These are phyloP conservation scores for Oryza glumipatula DNA, from an alignment of 176 grass and related monocot genomes.

Conservation along the genomic window DNA sequence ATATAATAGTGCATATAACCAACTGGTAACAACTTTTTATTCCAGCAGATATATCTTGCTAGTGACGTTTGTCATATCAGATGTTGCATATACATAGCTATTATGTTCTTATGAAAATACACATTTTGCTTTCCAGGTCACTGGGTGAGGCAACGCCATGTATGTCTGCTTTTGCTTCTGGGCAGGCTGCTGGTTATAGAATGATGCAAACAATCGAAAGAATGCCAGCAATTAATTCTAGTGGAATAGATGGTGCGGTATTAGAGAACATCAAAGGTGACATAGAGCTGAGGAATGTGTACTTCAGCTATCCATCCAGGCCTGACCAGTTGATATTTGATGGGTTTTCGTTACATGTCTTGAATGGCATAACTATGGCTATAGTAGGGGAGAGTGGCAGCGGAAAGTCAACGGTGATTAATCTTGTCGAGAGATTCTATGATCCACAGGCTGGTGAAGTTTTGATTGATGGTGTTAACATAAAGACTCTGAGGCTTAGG, in stretches of 20 bases:
- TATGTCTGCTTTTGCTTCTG: conserved; percentile 22
- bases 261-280: conserved; percentile 28
- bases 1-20: neutral
- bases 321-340: conserved; percentile 35
- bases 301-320: conserved; percentile 45
- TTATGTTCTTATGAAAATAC: neutral
- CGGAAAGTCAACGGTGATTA: conserved; percentile 43
- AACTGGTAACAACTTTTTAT: neutral
- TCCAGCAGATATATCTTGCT: neutral
- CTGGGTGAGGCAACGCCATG: conserved; percentile 27
- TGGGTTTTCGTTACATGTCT: conserved; percentile 29
- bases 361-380: conserved; percentile 39
- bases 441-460: conserved; percentile 40
- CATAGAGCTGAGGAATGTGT: conserved; percentile 41
- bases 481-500: conserved; percentile 33
- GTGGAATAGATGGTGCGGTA: conserved; percentile 4
- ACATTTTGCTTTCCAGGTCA: conserved; percentile 26
- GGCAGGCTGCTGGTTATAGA: conserved; percentile 37
- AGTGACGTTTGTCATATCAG: neutral
- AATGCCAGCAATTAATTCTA: conserved; percentile 34
- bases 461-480: conserved; percentile 40
- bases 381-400: conserved; percentile 42
- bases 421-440: conserved; percentile 40
- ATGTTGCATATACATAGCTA: neutral
- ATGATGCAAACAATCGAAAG: conserved; percentile 36